A percentile compares a stretch with the other conserved stretches of the same genome.
Evolutionary conservation across 768 basidiomycete species (phyloP).

Genomic region (Leccinum disarticulatum): DNA sequence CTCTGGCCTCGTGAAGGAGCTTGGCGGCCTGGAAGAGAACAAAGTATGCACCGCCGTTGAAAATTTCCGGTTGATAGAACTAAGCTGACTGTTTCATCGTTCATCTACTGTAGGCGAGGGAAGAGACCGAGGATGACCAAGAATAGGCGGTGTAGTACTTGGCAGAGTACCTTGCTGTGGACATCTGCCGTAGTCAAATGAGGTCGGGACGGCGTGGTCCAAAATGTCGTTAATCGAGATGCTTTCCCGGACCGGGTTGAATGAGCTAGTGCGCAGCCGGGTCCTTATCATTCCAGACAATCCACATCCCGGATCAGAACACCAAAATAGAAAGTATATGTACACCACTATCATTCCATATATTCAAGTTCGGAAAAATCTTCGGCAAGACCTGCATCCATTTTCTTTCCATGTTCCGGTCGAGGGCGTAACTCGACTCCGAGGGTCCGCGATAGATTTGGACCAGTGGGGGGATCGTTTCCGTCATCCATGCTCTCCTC

Average conservation of each 20-base stretch:
- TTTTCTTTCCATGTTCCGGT: constrained; percentile 34
- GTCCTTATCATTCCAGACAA: constrained; percentile 4
- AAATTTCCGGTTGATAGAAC: background rate
- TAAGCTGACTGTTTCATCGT: constrained; percentile 8
- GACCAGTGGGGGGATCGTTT: background rate
- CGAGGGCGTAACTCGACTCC: constrained; percentile 41
- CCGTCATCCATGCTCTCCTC: constrained; percentile 23
- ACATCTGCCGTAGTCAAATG: too few species aligned
- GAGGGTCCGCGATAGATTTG: constrained; percentile 23
- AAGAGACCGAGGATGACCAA: constrained; percentile 32
- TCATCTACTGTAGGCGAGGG: constrained; percentile 33
- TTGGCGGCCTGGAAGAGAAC: constrained; percentile 77
- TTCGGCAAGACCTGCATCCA: constrained; percentile 12
- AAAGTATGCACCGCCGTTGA: constrained; percentile 49
- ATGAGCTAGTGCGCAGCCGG: background rate
- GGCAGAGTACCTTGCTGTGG: background rate
- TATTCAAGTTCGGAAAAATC: constrained; percentile 1
- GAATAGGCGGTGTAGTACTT: constrained; percentile 29
- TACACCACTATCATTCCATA: constrained; percentile 3
- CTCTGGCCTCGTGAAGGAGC: too few species aligned
- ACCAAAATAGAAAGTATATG: constrained; percentile 4
- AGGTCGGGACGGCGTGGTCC: background rate
- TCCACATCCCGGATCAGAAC: background rate
- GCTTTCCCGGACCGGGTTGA: background rate
- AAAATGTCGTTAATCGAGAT: background rate